A percentile compares a stretch with the other conserved stretches of the same genome.
These are phyloP conservation scores for Friedmanniomyces simplex DNA, from an alignment of 495 filamentous ascomycete genomes.

Conservation along the genomic window DNA sequence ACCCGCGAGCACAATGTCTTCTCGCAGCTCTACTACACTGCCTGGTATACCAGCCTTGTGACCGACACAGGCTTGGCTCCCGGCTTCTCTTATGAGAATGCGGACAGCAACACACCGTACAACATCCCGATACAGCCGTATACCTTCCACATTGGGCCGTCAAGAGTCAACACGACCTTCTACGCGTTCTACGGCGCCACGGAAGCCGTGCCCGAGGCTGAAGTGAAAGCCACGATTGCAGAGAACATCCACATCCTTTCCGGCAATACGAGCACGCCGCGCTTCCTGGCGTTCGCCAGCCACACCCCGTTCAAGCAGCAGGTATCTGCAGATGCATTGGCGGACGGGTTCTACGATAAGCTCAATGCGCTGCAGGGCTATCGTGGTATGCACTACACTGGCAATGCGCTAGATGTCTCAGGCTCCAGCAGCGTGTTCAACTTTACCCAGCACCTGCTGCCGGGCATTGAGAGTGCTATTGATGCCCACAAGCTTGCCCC, in stretches of 20 bases:
- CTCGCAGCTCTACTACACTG: neutral
- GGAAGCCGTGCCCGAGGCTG: neutral
- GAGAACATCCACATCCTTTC: slow-evolving; percentile 38
- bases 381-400: slow-evolving; percentile 43
- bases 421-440: neutral
- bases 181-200: neutral
- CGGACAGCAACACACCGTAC: neutral
- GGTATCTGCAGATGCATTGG: slow-evolving; percentile 31
- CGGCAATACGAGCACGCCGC: slow-evolving; percentile 32
- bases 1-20: neutral
- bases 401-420: slow-evolving; percentile 28
- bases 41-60: neutral
- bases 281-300: slow-evolving; percentile 18
- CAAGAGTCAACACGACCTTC: neutral
- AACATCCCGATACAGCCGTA: neutral
- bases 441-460: neutral
- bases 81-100: neutral
- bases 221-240: neutral
- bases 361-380: slow-evolving; percentile 43
- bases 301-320: slow-evolving; percentile 21
- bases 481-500: neutral
- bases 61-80: neutral
- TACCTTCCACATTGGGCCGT: neutral
- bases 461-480: neutral
- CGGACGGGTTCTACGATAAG: slow-evolving; percentile 39